Evolutionary conservation across 805 yeast species (phyloP), one percentile per base, ranked within the genome.

Genomic region (Zygotorulaspora danielsina): DNA sequence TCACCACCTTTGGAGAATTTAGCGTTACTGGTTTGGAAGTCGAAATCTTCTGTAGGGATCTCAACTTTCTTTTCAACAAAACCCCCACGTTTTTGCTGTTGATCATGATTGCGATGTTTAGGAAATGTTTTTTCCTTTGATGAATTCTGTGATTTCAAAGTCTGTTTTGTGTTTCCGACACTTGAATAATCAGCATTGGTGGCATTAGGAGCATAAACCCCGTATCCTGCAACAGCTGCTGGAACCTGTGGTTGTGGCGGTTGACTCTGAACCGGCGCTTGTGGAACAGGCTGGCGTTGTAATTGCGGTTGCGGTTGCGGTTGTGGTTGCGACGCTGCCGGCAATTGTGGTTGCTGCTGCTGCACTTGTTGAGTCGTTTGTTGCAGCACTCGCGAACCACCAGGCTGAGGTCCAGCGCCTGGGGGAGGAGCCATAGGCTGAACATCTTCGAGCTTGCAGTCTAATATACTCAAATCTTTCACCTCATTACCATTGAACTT

Each of bases 401-500:
- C 38, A 19, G 39, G 36, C 18, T 39, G 45, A 16, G 44, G 47
- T 7, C 39, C 34, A 21, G 48, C 46, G 7, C 48, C 34, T 13
- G 52, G 45, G 25, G 51, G 57, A 15, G 61, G 58, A 34, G 63
- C 61, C 25, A 59, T 50, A 1, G 86, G 82, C 48, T 72, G 70
- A 20, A 82, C 84, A 43, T 76, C 76, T 29, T 78, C 81, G 42
- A 80, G 66, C 3, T 80, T 78, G 25, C 71, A 71, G 46, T 88
- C 97, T 55, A 90, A 71, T 39, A 93, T 93, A 50, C 79, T 78
- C 62, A 93, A 72, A 55, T 84, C 96, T 65, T 85, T 84, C 16
- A 93, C 97, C 54, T 90, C 97, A 18, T 84, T 77, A 26, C 98
- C 98, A 51, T 89, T 78, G 61, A 93, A 84, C 39, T 83, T 84